Base-by-base conservation (phyloP, 2,329 filamentous ascomycete species). In the Cladosporium phlei region DNA sequence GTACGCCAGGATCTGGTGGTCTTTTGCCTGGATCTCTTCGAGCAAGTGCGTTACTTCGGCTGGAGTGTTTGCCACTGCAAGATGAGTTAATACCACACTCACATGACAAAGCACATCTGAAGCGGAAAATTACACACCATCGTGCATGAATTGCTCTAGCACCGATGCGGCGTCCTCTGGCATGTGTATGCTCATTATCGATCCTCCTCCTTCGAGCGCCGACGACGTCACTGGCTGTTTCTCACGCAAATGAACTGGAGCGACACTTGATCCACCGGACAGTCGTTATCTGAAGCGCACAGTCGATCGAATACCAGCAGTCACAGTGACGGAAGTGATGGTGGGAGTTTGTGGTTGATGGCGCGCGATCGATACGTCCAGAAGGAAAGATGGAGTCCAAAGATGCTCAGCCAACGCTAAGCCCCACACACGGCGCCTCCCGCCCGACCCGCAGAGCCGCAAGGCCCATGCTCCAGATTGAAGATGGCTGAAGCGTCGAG, bases 21-120 rank as follows among this genome's bases (percentile, higher is more conserved):
- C 87, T 66, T 90, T 91, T 63, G 86, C 83, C 60, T 82, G 75
- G 53, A 91, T 86, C 68, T 93, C 87, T 62, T 90, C 86, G 60
- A 90, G 84, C 52, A 91, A 76, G 69, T 90, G 89, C 16, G 83
- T 82, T 50, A 93, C 82, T 68, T 93, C 87, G 53, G 87, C 85
- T 52, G 86, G 86, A 21, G 91, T 75, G 60, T 93, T 93, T 58
- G 85, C 82, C 16, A 85, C 84, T 74, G 51, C 4, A 43, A 3
- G 17, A 7, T 4, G 9, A 17, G 21, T 52, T 14, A 45, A 21
- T 11, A 30, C 12, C 28, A n/a, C 17, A 19, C 14, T 16, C 14
- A 28, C 6, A 10, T n/a, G 2, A 37, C 30, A 21, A 20, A 24
- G n/a, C n/a, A n/a, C n/a, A n/a, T n/a, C n/a, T n/a, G n/a, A n/a